Conservation (phyloP, 805 yeast species). For the Diddensiella caesifluorescens region DNA sequence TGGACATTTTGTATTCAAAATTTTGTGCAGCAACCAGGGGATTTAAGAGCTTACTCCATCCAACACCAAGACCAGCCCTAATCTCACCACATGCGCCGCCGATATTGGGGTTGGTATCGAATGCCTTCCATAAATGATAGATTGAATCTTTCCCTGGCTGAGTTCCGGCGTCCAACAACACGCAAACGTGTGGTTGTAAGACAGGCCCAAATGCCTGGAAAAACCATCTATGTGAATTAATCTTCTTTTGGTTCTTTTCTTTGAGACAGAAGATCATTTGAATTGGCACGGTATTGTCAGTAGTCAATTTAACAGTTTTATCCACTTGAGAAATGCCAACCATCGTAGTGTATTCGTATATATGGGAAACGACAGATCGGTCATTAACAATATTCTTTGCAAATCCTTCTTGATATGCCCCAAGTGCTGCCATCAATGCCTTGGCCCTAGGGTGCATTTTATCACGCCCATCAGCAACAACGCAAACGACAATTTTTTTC, state of each 20-base stretch:
- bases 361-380: constrained; percentile 73
- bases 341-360: constrained; percentile 90
- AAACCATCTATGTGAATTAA: constrained; percentile 96
- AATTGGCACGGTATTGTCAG: constrained; percentile 68
- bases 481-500: constrained; percentile 87
- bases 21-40: constrained; percentile 96
- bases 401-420: constrained; percentile 92
- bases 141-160: constrained; percentile 80
- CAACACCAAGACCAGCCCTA: constrained; percentile 71
- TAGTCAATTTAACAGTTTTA: constrained; percentile 54
- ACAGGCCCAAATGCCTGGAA: constrained; percentile 86
- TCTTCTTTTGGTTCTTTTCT: constrained; percentile 82
- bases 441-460: constrained; percentile 75
- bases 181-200: constrained; percentile 75
- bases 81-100: constrained; percentile 99
- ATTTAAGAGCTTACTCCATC: constrained; percentile 52
- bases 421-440: constrained; percentile 77
- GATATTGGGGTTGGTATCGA: constrained; percentile 65
- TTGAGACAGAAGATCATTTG: constrained; percentile 86
- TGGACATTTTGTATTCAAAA: constrained; percentile 94
- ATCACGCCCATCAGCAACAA: constrained; percentile 88
- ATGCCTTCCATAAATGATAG: constrained; percentile 85
- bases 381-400: constrained; percentile 89
- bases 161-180: constrained; percentile 90
- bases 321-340: constrained; percentile 69